Conservation (phyloP, 139 green algal genomes). For the Ettlia oleoabundans region DNA sequence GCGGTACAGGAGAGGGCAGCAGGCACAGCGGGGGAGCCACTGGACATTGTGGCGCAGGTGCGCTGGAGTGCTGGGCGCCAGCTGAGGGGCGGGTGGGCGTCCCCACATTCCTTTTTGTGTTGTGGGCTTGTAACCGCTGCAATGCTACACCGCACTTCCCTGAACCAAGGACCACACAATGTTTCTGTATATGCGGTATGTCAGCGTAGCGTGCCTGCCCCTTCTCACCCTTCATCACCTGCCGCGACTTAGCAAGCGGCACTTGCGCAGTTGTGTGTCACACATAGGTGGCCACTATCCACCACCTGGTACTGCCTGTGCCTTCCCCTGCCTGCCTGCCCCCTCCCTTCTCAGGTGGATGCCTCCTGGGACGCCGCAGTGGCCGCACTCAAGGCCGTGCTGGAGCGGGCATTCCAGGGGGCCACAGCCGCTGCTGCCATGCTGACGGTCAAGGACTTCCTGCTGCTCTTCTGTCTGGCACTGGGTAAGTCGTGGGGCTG, state of each 20-base stretch:
- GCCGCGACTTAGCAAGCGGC: too few species aligned
- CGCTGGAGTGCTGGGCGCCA: not conserved
- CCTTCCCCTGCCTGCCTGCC: too few species aligned
- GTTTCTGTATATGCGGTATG: too few species aligned
- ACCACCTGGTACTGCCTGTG: not conserved
- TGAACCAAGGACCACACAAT: too few species aligned
- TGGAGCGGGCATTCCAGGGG: constrained; percentile 60
- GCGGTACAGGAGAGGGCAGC: constrained; percentile 47
- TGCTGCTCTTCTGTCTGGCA: constrained; percentile 74
- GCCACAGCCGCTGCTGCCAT: constrained; percentile 44
- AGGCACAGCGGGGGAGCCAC: not conserved
- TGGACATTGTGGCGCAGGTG: constrained; percentile 35
- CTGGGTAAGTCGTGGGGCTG: constrained; percentile 52
- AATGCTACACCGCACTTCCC: too few species aligned
- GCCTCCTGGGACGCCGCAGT: constrained; percentile 62
- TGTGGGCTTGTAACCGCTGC: not conserved
- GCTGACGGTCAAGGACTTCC: constrained; percentile 75
- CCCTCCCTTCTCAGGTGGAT: constrained; percentile 39
- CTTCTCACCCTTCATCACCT: too few species aligned
- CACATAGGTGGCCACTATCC: too few species aligned
- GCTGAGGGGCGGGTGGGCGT: too few species aligned
- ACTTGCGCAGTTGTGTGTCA: too few species aligned
- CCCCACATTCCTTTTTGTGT: too few species aligned
- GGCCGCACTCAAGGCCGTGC: constrained; percentile 52
- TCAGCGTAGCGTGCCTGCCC: too few species aligned